Base-by-base conservation (phyloP, 164 flowering plant genomes). In the Brasenia schreberi region DNA sequence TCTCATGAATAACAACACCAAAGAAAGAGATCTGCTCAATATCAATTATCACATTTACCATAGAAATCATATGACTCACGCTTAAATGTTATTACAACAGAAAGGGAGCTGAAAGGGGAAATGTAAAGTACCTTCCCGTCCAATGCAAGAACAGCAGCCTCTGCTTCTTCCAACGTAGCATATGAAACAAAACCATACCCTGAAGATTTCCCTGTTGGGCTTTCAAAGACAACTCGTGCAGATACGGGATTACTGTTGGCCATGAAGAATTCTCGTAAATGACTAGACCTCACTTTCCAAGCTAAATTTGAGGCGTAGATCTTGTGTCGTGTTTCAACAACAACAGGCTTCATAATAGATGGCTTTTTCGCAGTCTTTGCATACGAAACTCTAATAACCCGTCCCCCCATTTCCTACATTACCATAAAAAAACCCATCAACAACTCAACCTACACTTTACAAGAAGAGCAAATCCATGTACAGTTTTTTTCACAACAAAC, bases 141-240 rank as follows among this genome's bases (percentile, higher is more conserved):
- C 69, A 90, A 70, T 64, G 83, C 71, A 72, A 84, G 76, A 63
- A 88, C 65, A 17, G 92, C 98, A 70, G 87, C 78, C 69, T 87
- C 91, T 52, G 90, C 91, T 80, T 93, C 97, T 81, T 90, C 96
- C 69, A 66, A 81, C 42, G 92, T 83, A 67, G 82, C 77, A 78
- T 83, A 90, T 10, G 97, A 85, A 42, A 87, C 92, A 77, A 93
- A 93, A 1, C 96, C 97, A 79, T 87, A 89, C 0, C 97, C 97
- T 70, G 85, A 83, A 73, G 98, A 82, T 76, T 78, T 79, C 73
- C 89, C 89, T 7, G 76, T 42, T 64, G 85, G 85, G 65, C 69
- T 70, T 42, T 82, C 85, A 72, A 93, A 93, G 27, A 90, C 83
- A 73, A 90, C 91, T 67, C 87, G 81, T 33, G 80, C 74, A 60